Base-by-base conservation (phyloP, 2,329 filamentous ascomycete genomes). In the Acephala macrosclerotiorum region DNA sequence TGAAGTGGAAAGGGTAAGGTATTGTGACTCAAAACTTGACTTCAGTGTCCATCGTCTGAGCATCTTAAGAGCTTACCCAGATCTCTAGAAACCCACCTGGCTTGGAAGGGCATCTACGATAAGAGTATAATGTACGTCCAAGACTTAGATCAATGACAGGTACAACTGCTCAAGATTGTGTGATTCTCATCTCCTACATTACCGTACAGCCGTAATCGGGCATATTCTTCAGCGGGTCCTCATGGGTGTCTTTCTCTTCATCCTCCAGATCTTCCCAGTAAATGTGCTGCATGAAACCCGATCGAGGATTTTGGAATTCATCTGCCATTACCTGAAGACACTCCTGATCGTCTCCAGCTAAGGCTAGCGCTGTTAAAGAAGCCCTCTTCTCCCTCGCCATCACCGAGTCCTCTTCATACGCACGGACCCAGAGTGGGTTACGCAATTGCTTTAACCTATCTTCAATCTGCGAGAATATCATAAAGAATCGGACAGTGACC, bases 241-340 rank as follows among this genome's bases (percentile, higher is more conserved):
- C 12, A 14, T 42, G 18, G 12, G 12, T 42, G 4, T 42, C 38
- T 12, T 29, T 29, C 22, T 29, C 26, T 20, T 40, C 20, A 33
- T 60, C 47, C 14, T 65, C 60, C 26, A 77, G 63, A 49, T 76
- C 71, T 18, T 76, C 68, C 77, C 77, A 79, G 66, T 78, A 79
- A n/a, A 77, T 73, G 65, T 74, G 70, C 16, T 74, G 61, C 72
- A 75, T 69, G 51, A 76, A 74, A 2, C 70, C 73, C 2, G 64
- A 45, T 20, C 72, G 70, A 3, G 60, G 66, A n/a, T 71, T 72
- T 61, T 76, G 51, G 61, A 79, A 76, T 25, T 58, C 66, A 35
- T 70, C 57, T 2, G 74, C 75, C 68, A 79, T 76, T 6, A 78
- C 69, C 20, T 63, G 51, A 68, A 79, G 62, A 65, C 74, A 76